A percentile compares a stretch with the other conserved stretches of the same genome.
phyloP scores from a whole-genome alignment of 164 flowering plant species.

The Houttuynia cordata region DNA sequence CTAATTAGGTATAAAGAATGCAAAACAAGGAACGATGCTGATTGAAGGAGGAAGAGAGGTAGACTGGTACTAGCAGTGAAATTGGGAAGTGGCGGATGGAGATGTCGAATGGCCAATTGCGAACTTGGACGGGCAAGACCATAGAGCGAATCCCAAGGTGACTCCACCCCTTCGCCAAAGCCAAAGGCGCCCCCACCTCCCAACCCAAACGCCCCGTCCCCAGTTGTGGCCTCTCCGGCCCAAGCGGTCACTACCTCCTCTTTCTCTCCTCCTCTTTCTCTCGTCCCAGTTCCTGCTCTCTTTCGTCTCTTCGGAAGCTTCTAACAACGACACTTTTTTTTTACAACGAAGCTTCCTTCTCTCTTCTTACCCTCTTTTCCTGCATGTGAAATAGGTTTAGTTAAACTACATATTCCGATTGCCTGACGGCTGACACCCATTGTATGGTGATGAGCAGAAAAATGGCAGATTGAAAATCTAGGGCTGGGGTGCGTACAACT shows the following conservation, averaged over 20 bases:
- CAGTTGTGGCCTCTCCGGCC: slow-evolving; percentile 1
- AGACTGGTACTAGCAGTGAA: background rate
- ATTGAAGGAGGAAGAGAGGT: background rate
- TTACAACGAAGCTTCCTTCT: no score
- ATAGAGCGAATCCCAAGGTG: background rate
- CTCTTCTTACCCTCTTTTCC: no score
- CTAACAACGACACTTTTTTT: no score
- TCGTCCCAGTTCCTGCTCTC: no score
- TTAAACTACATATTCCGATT: no score
- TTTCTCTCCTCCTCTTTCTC: background rate
- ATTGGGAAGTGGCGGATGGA: slow-evolving; percentile 11
- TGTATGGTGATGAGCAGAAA: no score
- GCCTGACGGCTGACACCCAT: no score
- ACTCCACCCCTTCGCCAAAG: slow-evolving; percentile 5
- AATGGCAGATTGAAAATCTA: no score
- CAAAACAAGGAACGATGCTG: no score
- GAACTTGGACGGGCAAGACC: background rate
- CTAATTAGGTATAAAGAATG: background rate
- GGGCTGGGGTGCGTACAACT: no score
- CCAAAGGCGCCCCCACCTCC: background rate
- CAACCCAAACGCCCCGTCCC: slow-evolving; percentile 2
- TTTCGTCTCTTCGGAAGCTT: no score
- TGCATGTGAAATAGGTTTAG: no score
- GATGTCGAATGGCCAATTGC: slow-evolving; percentile 4
- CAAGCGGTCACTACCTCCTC: background rate